A percentile compares a stretch with the other conserved stretches of the same genome.
phyloP scores from a whole-genome alignment of 116 monocot species.

The Cymodocea nodosa region DNA sequence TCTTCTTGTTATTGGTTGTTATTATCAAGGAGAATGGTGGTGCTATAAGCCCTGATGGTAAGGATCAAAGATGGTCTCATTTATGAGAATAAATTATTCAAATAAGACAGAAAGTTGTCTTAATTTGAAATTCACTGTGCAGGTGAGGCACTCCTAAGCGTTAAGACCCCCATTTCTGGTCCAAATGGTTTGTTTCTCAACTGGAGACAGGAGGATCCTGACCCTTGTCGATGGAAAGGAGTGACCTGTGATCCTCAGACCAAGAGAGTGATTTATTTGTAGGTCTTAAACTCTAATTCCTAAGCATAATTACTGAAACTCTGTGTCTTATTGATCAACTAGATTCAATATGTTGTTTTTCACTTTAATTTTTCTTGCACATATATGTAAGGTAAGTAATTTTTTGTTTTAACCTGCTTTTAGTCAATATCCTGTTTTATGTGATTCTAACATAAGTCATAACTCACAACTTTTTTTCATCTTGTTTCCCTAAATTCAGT shows the following conservation, averaged over 20 bases:
- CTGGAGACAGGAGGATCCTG: constrained; percentile 79
- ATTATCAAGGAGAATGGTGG: neutral
- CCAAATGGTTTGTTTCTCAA: constrained; percentile 66
- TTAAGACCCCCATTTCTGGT: constrained; percentile 53
- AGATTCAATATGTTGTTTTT: no score
- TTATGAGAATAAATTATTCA: no score
- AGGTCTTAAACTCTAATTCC: constrained; percentile 10
- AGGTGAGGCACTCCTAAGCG: constrained; percentile 78
- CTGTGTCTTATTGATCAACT: no score
- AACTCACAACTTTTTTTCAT: no score
- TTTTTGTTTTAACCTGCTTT: no score
- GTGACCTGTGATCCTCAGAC: constrained; percentile 60
- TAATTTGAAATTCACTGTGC: constrained; percentile 1
- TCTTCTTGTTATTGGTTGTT: neutral
- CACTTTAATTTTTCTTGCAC: no score
- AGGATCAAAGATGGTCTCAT: neutral
- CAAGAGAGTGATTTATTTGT: constrained; percentile 74
- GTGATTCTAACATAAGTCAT: no score
- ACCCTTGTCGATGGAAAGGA: constrained; percentile 90
- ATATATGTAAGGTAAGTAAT: no score
- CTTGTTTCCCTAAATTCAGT: no score
- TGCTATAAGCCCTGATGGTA: constrained; percentile 19
- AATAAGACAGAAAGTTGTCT: neutral
- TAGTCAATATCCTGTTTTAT: no score
- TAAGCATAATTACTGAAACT: no score